phyloP scores from a whole-genome alignment of 192 early-diverging fungal genomes.

The Backusella tuberculispora region DNA sequence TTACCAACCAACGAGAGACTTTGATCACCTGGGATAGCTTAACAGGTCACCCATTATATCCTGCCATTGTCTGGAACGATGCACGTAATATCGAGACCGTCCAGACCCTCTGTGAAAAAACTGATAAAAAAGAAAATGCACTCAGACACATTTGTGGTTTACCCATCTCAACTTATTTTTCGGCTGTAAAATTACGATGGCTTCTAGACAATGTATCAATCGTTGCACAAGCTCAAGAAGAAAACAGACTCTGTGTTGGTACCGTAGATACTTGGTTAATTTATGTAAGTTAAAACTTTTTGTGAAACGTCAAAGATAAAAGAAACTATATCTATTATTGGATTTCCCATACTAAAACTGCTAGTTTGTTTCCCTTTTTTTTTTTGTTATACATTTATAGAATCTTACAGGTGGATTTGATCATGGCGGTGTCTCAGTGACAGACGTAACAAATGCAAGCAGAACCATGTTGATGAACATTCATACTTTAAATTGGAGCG shows the following conservation, averaged over 20 bases:
- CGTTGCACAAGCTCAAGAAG: constrained; percentile 75
- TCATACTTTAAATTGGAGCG: constrained; percentile 79
- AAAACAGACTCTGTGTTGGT: constrained; percentile 78
- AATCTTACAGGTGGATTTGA: constrained; percentile 81
- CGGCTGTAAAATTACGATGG: constrained; percentile 91
- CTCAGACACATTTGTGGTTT: constrained; percentile 73
- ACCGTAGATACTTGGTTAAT: constrained; percentile 95
- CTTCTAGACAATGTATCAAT: constrained; percentile 80
- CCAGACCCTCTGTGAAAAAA: constrained; percentile 54
- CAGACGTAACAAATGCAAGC: constrained; percentile 92
- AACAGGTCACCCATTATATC: constrained; percentile 79
- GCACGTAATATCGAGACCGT: constrained; percentile 81
- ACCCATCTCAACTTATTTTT: constrained; percentile 94
- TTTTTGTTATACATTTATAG: constrained; percentile 37
- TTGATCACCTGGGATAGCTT: constrained; percentile 84
- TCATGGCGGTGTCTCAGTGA: constrained; percentile 70
- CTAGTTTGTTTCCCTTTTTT: not conserved
- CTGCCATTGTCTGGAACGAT: constrained; percentile 94
- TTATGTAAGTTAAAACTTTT: constrained; percentile 61
- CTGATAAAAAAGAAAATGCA: constrained; percentile 40
- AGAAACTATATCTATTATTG: not conserved
- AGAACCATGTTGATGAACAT: constrained; percentile 96
- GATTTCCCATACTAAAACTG: constrained; percentile 15
- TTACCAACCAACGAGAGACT: constrained; percentile 97
- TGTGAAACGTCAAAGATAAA: not conserved